Evolutionary conservation across 805 yeast species (phyloP).

Genomic region (Candida palmyrensis): DNA sequence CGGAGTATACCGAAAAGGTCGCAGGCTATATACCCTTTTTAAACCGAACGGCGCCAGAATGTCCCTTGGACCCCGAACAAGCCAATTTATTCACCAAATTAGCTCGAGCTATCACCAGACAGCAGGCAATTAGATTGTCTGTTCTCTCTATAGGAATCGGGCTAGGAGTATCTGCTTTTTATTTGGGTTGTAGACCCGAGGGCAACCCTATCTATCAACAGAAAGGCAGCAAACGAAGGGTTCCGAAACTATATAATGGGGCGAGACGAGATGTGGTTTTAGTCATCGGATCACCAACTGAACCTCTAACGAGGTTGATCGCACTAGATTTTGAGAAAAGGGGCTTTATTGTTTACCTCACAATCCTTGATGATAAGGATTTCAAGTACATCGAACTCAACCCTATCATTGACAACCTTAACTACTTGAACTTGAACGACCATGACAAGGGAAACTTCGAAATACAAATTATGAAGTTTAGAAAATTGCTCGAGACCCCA

Average conservation of each 20-base stretch:
- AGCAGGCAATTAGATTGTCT: conserved; percentile 7
- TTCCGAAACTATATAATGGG: conserved; percentile 60
- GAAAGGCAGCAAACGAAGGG: conserved; percentile 40
- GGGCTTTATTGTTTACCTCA: conserved; percentile 77
- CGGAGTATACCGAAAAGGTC: conserved; percentile 12
- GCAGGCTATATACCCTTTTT: conserved; percentile 4
- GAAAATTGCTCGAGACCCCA: conserved; percentile 44
- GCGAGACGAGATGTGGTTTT: conserved; percentile 72
- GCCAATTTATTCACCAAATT: neutral
- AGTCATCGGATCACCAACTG: conserved; percentile 71
- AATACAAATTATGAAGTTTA: conserved; percentile 45
- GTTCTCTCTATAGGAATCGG: conserved; percentile 25
- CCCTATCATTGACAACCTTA: conserved; percentile 64
- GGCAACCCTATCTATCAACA: too few species aligned
- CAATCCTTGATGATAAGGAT: conserved; percentile 62
- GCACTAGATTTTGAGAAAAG: conserved; percentile 72
- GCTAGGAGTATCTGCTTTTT: too few species aligned
- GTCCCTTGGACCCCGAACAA: neutral
- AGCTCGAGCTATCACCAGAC: neutral
- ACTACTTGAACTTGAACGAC: conserved; percentile 56
- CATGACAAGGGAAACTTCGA: conserved; percentile 41
- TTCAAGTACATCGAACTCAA: conserved; percentile 42
- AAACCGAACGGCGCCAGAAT: conserved; percentile 5
- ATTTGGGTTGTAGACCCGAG: too few species aligned
- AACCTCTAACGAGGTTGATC: conserved; percentile 63